Evolutionary conservation across 164 flowering plant species (phyloP).

Genomic region (Aristolochia contorta): DNA sequence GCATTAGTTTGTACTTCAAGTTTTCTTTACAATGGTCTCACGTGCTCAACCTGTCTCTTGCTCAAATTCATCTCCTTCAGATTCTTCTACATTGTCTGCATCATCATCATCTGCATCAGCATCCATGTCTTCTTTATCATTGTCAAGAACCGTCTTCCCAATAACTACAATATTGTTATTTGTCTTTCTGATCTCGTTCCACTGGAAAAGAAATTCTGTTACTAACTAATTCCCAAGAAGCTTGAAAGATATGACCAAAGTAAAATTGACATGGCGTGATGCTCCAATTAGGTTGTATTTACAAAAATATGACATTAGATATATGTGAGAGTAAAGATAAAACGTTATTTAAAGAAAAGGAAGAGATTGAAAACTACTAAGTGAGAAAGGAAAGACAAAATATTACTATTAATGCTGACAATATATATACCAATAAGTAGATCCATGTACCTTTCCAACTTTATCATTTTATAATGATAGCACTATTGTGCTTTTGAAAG

Average conservation of each 20-base stretch:
- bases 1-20: too few species aligned
- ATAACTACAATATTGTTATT: slow-evolving; percentile 57
- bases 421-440: not conserved
- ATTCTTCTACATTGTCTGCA: slow-evolving; percentile 86
- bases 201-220: slow-evolving; percentile 30
- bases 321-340: not conserved
- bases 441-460: too few species aligned
- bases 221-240: too few species aligned
- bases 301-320: not conserved
- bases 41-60: slow-evolving; percentile 66
- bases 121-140: slow-evolving; percentile 80
- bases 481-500: too few species aligned
- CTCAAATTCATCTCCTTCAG: slow-evolving; percentile 94
- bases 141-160: slow-evolving; percentile 54
- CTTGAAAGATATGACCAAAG: not conserved
- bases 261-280: not conserved
- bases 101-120: slow-evolving; percentile 91
- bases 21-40: not conserved
- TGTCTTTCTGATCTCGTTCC: slow-evolving; percentile 69
- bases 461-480: too few species aligned
- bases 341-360: too few species aligned
- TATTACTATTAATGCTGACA: too few species aligned
- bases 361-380: not conserved
- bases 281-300: not conserved
- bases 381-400: not conserved